A percentile compares a stretch with the other conserved stretches of the same genome.
Conservation (phyloP, 169 alveolate genomes). For the Pseudocohnilembus persalinus region DNA sequence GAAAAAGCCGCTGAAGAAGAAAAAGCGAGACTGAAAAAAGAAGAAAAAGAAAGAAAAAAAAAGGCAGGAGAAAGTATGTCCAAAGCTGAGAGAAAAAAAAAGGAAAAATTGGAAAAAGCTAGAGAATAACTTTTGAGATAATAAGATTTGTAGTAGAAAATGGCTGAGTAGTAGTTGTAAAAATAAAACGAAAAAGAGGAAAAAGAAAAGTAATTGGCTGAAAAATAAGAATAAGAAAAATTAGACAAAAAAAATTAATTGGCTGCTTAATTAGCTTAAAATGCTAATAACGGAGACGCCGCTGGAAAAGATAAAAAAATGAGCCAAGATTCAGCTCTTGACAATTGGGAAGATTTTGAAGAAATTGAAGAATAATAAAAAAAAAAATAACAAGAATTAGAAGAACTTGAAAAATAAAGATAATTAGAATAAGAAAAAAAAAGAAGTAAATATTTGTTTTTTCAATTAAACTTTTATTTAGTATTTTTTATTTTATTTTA, state of each 20-base stretch:
- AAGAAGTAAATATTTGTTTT: neutral
- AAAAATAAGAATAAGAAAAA: constrained; percentile 33
- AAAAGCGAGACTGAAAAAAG: constrained; percentile 19
- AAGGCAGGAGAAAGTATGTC: constrained; percentile 1
- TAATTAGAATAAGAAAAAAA: constrained; percentile 11
- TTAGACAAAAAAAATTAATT: constrained; percentile 37
- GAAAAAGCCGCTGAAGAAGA: constrained; percentile 1
- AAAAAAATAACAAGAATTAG: too few relatives aligned
- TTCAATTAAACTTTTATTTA: constrained; percentile 3
- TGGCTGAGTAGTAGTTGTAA: neutral
- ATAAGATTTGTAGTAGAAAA: neutral
- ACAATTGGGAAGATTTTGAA: too few relatives aligned
- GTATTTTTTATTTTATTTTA: constrained; percentile 1
- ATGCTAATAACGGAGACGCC: constrained; percentile 43
- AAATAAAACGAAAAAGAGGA: constrained; percentile 15
- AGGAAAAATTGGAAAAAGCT: constrained; percentile 8
- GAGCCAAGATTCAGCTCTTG: too few relatives aligned
- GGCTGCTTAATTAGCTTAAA: constrained; percentile 15
- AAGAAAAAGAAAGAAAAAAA: constrained; percentile 25
- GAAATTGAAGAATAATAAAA: constrained; percentile 35
- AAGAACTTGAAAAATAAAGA: constrained; percentile 30
- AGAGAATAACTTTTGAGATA: neutral
- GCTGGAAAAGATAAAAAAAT: too few relatives aligned
- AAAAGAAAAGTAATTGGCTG: constrained; percentile 33
- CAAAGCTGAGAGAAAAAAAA: constrained; percentile 19